A percentile compares a stretch with the other conserved stretches of the same genome.
Conservation (phyloP, 1,284 basidiomycete genomes). For the Ceratobasidium sp. region DNA sequence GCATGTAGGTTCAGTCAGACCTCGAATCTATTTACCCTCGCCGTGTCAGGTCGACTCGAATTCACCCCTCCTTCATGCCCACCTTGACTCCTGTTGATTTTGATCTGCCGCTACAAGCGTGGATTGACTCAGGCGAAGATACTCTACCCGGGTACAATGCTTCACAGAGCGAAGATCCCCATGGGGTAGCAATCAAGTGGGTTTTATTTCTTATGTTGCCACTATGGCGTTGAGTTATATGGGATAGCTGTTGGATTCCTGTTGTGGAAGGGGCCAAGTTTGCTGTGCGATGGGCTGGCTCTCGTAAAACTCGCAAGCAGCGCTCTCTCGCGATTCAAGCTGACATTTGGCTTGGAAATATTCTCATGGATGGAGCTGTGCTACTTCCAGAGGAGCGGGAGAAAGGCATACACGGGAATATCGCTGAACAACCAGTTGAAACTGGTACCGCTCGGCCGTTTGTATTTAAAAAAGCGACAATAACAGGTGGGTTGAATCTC, state of each 20-base stretch:
- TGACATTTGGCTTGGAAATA: not conserved
- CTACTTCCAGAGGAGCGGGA: not conserved
- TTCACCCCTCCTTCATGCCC: not conserved
- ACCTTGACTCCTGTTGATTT: not conserved
- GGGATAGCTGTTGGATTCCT: not conserved
- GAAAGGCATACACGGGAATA: not conserved
- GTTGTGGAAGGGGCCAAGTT: not conserved
- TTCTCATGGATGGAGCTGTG: not conserved
- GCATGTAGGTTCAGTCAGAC: too few relatives aligned
- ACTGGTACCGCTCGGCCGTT: slow-evolving; percentile 1
- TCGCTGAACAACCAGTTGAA: not conserved
- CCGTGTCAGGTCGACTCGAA: too few relatives aligned
- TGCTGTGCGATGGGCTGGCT: not conserved
- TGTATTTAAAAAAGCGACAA: not conserved
- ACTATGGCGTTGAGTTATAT: not conserved
- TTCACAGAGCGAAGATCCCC: not conserved
- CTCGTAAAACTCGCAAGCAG: not conserved
- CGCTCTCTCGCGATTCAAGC: not conserved
- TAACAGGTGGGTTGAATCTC: slow-evolving; percentile 8
- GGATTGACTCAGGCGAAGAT: not conserved
- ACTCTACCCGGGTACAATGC: not conserved
- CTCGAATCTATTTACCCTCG: too few relatives aligned
- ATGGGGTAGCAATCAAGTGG: not conserved
- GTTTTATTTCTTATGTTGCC: not conserved
- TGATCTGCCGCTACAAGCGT: not conserved